Conservation (phyloP, 495 filamentous ascomycete species). For the Thozetella sp. region DNA sequence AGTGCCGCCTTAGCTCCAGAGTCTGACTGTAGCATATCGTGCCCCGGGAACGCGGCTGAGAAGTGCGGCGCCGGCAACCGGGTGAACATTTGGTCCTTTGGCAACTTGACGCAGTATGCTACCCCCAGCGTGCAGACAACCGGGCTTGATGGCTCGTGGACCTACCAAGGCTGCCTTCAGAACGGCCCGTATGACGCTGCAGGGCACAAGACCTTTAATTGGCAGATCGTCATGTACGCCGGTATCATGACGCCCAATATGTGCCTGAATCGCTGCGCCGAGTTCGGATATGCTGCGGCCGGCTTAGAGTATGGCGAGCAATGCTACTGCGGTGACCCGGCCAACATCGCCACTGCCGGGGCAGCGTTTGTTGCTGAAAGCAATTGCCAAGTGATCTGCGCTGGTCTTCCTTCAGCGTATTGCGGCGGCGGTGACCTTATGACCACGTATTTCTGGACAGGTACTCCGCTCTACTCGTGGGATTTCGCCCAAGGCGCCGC, state of each 20-base stretch:
- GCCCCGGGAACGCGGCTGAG: slow-evolving; percentile 39
- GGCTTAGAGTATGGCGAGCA: slow-evolving; percentile 72
- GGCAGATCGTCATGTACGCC: slow-evolving; percentile 49
- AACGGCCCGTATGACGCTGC: slow-evolving; percentile 55
- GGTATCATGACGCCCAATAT: slow-evolving; percentile 59
- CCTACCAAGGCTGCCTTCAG: slow-evolving; percentile 65
- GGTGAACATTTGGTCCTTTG: slow-evolving; percentile 44
- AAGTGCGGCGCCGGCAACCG: slow-evolving; percentile 47
- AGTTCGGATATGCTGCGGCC: slow-evolving; percentile 55
- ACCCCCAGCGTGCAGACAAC: slow-evolving; percentile 39
- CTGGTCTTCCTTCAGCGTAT: slow-evolving; percentile 50
- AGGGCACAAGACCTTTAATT: slow-evolving; percentile 65
- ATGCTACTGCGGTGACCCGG: slow-evolving; percentile 67
- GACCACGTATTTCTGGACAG: slow-evolving; percentile 60
- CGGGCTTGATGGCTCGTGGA: slow-evolving; percentile 51
- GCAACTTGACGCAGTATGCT: slow-evolving; percentile 24
- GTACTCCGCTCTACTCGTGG: slow-evolving; percentile 55
- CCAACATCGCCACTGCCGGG: slow-evolving; percentile 39
- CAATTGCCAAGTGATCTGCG: slow-evolving; percentile 57
- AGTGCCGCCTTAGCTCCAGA: slow-evolving; percentile 26
- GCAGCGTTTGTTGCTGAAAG: slow-evolving; percentile 42
- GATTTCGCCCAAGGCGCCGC: slow-evolving; percentile 48
- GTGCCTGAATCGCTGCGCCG: slow-evolving; percentile 59
- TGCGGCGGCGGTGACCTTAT: slow-evolving; percentile 61
- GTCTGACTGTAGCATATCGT: slow-evolving; percentile 44